Base-by-base conservation (phyloP, 768 basidiomycete genomes). In the Xerocomellus intermedius region DNA sequence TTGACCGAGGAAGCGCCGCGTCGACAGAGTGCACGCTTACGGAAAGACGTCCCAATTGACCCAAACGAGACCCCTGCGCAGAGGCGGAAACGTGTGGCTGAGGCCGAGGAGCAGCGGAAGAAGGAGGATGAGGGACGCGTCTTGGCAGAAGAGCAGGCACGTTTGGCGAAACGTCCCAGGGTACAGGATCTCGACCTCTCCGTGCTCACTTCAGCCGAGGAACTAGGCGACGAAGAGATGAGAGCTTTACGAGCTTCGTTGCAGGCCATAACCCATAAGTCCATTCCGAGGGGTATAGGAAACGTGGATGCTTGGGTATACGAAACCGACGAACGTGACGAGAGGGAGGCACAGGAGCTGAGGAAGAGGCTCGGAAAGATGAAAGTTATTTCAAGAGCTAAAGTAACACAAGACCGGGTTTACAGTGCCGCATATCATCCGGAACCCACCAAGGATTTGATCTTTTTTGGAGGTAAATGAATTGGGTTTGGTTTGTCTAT, bases 371-470 rank as follows among this genome's bases (percentile, higher is more conserved):
- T 91, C 10, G 66, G 77, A 53, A 70, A 73, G 32, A 63, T 93
- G 66, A 82, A 80, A 54, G 75, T 92, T n/a, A 77, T 88, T 2
- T 82, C 88, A 32, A 78, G 89, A 52, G 91, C 91, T 14, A 93
- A 92, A 69, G 90, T 93, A 8, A 91, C 87, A 2, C 75, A 82
- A 57, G 79, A 87, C 56, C 74, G 91, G 21, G 66, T 94, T 1
- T 94, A 94, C 62, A 85, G 86, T 57, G 85, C 87, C 32, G 83
- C 82, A 14, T 94, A 88, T 68, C 91, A 94, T 66, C 89, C 91
- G 5, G 90, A 90, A 59, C 75, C 78, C 19, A 81, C 84, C 13
- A 91, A 89, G 62, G 91, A 94, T 69, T 69, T 94, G 13, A 79
- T 94, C n/a, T 92, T 93, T 67, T 90, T 93, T 66, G 91, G 91